These are phyloP conservation scores for Dactylorhiza incarnata DNA, from an alignment of 106 monocot species.

Conservation along the genomic window DNA sequence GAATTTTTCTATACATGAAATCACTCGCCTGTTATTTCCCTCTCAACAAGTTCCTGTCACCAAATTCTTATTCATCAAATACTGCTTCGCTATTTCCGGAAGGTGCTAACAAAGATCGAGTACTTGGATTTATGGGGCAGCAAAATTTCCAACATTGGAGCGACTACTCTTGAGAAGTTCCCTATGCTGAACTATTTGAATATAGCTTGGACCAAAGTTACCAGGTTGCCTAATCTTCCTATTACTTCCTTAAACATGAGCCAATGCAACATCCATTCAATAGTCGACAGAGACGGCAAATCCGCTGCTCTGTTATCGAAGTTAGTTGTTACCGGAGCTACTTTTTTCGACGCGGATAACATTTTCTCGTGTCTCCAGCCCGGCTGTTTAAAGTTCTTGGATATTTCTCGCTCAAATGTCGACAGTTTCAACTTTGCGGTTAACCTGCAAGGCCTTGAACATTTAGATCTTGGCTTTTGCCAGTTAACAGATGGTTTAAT, in stretches of 20 bases:
- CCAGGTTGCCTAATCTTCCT: slow-evolving; percentile 46
- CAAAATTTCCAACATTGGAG: slow-evolving; percentile 57
- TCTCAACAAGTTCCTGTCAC: neutral
- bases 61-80: slow-evolving; percentile 1
- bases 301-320: slow-evolving; percentile 33
- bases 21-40: neutral
- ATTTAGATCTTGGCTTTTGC: slow-evolving; percentile 58
- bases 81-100: slow-evolving; percentile 9
- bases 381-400: slow-evolving; percentile 43
- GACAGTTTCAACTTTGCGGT: slow-evolving; percentile 35
- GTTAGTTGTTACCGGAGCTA: slow-evolving; percentile 46
- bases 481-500: slow-evolving; percentile 43
- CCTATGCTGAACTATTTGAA: slow-evolving; percentile 54
- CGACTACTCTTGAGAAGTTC: slow-evolving; percentile 38
- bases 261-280: slow-evolving; percentile 56
- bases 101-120: slow-evolving; percentile 66
- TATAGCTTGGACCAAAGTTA: slow-evolving; percentile 88
- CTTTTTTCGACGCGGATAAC: slow-evolving; percentile 34
- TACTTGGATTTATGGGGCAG: slow-evolving; percentile 88
- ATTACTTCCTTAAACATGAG: slow-evolving; percentile 69
- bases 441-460: slow-evolving; percentile 45
- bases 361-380: slow-evolving; percentile 34
- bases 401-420: slow-evolving; percentile 51
- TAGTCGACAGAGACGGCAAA: slow-evolving; percentile 26
- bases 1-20: neutral